Conservation (phyloP, 345 rosid species). For the Lepidium didymum region DNA sequence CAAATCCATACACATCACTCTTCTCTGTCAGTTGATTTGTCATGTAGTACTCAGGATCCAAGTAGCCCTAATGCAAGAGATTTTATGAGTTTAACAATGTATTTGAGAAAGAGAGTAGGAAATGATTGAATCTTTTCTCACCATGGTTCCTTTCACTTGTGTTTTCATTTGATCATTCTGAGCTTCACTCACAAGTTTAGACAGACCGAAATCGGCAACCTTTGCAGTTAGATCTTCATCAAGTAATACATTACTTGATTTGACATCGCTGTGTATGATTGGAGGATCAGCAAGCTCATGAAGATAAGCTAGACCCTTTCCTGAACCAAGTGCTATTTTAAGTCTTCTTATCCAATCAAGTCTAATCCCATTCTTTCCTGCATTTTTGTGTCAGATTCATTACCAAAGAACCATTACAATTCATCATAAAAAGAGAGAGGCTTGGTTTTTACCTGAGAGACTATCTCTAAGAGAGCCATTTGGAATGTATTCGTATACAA, state of each 20-base stretch:
- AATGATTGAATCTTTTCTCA: background rate
- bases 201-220: background rate
- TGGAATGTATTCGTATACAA: background rate
- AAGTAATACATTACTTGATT: slow-evolving; percentile 59
- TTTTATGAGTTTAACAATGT: background rate
- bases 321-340: slow-evolving; percentile 57
- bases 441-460: background rate
- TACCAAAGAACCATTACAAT: background rate
- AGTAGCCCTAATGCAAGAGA: background rate
- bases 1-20: background rate
- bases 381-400: background rate
- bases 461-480: background rate
- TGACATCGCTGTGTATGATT: slow-evolving; percentile 74
- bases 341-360: slow-evolving; percentile 68
- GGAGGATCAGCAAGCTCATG: slow-evolving; percentile 65
- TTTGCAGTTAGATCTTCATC: slow-evolving; percentile 29
- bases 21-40: background rate
- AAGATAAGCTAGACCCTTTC: slow-evolving; percentile 70
- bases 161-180: background rate
- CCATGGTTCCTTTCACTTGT: background rate
- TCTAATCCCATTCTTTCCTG: slow-evolving; percentile 65
- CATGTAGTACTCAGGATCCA: background rate
- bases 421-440: background rate
- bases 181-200: background rate
- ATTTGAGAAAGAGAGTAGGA: background rate